phyloP scores from a whole-genome alignment of 2,329 filamentous ascomycete genomes.

The Chaetomiaceae sp. region DNA sequence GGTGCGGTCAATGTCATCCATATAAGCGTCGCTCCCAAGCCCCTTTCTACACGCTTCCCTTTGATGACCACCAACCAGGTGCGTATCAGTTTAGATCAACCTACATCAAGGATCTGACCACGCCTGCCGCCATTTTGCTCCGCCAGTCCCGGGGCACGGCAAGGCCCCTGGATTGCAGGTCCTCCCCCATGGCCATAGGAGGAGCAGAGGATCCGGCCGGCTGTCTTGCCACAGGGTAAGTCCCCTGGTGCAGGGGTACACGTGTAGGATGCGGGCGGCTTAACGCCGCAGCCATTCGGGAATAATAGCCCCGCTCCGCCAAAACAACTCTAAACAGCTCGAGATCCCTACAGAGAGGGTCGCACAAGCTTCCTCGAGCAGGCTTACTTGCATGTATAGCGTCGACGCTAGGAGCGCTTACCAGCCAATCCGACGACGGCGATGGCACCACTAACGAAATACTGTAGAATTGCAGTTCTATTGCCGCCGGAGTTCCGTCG shows the following conservation, averaged over 20 bases:
- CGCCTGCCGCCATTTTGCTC: neutral
- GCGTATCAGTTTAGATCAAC: neutral
- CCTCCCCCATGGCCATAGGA: conserved; percentile 3
- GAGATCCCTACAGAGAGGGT: neutral
- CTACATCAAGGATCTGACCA: conserved; percentile 9
- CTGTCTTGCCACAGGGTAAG: neutral
- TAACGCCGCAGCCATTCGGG: conserved; percentile 2
- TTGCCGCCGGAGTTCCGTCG: too few relatives aligned
- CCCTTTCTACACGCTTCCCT: neutral
- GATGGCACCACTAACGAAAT: too few relatives aligned
- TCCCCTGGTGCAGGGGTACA: too few relatives aligned
- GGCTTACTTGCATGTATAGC: conserved; percentile 1
- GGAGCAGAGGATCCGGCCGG: conserved; percentile 6
- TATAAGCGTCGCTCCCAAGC: conserved; percentile 5
- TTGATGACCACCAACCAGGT: neutral
- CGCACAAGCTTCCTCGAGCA: neutral
- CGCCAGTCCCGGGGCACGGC: conserved; percentile 2
- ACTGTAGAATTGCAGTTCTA: too few relatives aligned
- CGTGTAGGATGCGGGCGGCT: neutral
- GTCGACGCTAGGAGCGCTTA: neutral
- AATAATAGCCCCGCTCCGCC: neutral
- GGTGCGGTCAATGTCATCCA: conserved; percentile 5
- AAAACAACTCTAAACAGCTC: neutral
- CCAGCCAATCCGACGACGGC: neutral
- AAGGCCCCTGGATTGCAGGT: too few relatives aligned